phyloP scores from a whole-genome alignment of 169 alveolate genomes.

The Amoebophrya sp. region DNA sequence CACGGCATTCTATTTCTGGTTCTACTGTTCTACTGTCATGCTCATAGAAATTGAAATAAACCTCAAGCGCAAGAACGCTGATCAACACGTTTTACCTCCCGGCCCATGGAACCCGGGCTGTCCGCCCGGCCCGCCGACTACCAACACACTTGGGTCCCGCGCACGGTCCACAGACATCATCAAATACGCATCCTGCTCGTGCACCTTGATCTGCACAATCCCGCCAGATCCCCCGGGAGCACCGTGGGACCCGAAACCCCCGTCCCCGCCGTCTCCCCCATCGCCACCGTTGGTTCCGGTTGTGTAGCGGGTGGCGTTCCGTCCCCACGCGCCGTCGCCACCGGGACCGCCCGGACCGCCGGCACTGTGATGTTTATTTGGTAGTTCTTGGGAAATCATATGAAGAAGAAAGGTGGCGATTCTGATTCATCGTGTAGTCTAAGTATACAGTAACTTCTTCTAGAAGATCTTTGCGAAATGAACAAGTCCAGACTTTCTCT shows the following conservation, averaged over 20 bases:
- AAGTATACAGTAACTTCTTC: no score
- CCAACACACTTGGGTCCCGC: neutral
- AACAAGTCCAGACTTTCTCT: no score
- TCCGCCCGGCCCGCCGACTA: neutral
- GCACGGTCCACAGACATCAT: neutral
- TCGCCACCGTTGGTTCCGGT: neutral
- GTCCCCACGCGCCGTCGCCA: neutral
- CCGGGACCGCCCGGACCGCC: neutral
- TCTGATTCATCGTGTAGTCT: neutral
- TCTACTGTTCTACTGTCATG: no score
- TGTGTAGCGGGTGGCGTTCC: neutral
- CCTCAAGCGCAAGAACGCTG: no score
- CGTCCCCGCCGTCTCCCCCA: neutral
- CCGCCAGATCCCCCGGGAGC: neutral
- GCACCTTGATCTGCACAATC: neutral
- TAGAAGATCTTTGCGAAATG: no score
- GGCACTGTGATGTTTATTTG: no score
- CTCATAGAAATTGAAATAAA: no score
- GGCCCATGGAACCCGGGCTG: neutral
- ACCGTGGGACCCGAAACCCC: neutral
- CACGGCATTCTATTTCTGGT: no score
- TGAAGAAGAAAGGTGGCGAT: neutral
- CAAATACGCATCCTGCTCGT: neutral
- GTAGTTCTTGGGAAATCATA: neutral
- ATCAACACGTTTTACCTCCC: no score